Conservation (phyloP, 495 filamentous ascomycete species). For the Annulohypoxylon nitens region DNA sequence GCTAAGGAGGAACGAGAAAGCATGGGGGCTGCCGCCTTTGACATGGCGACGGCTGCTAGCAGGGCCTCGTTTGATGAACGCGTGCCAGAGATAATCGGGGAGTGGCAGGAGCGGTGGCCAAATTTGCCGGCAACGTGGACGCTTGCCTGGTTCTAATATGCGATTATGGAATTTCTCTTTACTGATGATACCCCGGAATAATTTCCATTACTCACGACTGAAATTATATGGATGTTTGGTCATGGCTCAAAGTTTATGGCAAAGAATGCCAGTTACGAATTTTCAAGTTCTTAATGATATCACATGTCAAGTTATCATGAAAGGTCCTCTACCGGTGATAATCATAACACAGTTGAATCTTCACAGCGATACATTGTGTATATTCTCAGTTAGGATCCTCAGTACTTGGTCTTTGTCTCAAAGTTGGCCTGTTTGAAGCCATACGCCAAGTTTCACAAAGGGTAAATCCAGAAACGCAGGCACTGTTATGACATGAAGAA, state of each 20-base stretch:
- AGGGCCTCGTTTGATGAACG: conserved; percentile 88
- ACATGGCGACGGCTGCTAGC: conserved; percentile 73
- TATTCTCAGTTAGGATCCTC: too few relatives aligned
- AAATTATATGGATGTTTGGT: not conserved
- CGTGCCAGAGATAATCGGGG: conserved; percentile 92
- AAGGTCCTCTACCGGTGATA: not conserved
- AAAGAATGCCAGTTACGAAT: not conserved
- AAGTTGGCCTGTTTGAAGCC: too few relatives aligned
- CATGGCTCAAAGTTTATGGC: not conserved
- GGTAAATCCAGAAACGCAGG: too few relatives aligned
- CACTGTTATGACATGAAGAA: too few relatives aligned
- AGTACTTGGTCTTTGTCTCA: too few relatives aligned
- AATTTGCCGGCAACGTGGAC: conserved; percentile 93
- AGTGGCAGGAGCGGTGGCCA: conserved; percentile 97
- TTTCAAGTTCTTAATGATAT: not conserved
- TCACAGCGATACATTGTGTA: too few relatives aligned
- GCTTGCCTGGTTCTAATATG: conserved; percentile 86
- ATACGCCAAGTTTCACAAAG: too few relatives aligned
- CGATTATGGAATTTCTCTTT: conserved; percentile 18
- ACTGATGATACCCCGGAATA: conserved; percentile 49
- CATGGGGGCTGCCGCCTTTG: conserved; percentile 72
- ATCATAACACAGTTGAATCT: too few relatives aligned
- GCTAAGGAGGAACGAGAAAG: conserved; percentile 81
- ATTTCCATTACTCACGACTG: conserved; percentile 14
- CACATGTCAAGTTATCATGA: not conserved